phyloP scores from a whole-genome alignment of 495 filamentous ascomycete species.

The Neurospora pannonica region DNA sequence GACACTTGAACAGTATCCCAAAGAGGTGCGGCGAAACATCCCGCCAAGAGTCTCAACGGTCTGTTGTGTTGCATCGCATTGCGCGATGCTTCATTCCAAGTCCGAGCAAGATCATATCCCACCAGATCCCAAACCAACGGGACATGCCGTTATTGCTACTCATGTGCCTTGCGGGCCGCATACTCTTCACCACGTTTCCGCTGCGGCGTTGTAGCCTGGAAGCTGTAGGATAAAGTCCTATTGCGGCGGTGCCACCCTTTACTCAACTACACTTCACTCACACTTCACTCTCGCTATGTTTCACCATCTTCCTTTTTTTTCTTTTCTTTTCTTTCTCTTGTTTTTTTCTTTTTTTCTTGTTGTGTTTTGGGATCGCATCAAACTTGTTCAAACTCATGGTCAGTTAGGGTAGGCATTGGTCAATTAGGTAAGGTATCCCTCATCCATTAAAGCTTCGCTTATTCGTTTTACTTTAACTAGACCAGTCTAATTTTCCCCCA shows the following conservation, averaged over 20 bases:
- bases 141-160: not conserved
- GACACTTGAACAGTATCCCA: not conserved
- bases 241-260: not conserved
- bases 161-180: not conserved
- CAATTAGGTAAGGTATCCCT: not conserved
- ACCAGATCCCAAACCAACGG: not conserved
- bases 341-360: too few relatives aligned
- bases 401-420: not conserved
- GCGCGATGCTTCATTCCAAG: not conserved
- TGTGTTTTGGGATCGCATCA: not conserved
- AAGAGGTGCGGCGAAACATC: not conserved
- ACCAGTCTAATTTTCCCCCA: not conserved
- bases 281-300: not conserved
- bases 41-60: not conserved
- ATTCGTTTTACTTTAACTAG: not conserved
- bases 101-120: not conserved
- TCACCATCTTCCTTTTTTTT: not conserved
- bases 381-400: not conserved
- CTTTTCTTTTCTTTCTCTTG: too few relatives aligned
- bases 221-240: not conserved
- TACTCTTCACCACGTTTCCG: not conserved
- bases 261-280: not conserved
- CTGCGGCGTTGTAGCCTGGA: not conserved
- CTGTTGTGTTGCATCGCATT: not conserved
- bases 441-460: not conserved